Base-by-base conservation (phyloP, 2,329 filamentous ascomycete genomes). In the Stagonosporopsis chrysanthemi region DNA sequence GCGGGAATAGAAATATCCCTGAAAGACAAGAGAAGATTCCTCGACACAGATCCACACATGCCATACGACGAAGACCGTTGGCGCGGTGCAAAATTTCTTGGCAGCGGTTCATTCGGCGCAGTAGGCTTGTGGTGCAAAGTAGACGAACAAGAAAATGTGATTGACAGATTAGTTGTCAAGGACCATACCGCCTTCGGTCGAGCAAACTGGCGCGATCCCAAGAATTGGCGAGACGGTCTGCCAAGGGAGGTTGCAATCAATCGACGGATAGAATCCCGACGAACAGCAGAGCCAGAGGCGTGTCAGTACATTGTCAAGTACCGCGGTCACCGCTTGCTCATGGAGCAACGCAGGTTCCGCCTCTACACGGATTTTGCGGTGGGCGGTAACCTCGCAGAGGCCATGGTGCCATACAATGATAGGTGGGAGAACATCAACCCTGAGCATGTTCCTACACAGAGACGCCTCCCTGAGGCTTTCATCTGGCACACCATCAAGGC, bases 141-240 rank as follows among this genome's bases (percentile, higher is more conserved):
- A 4, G 50, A 52, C 50, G 24, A 40, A 9, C 17, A 46, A 14
- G 19, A n/a, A 12, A 52, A 52, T 15, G 24, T 52, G 2, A 17
- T 52, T n/a, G 50, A 52, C 22, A 17, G 33, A 40, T 46, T 39
- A 33, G 42, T 52, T 33, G 35, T 45, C 17, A 52, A 45, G n/a
- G 50, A 52, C 41, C 44, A 39, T 22, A 19, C 35, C 14, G n/a
- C 41, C 14, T 14, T 15, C 17, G 1, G 17, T 14, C 23, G 24
- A 19, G 17, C n/a, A 12, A 17, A 1, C 33, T 52, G 50, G 50
- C 33, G 41, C 7, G 50, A 52, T 11, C 50, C 50, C 22, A 52
- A 45, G 35, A 40, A 52, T 6, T 52, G 50, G 50, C 41, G 50
- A 39, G 50, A 46, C 15, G 24, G 17, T 4, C 35, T 52, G 2